Evolutionary conservation across 169 alveolate species (phyloP).

Genomic region (Plasmodium billcollinsi): DNA sequence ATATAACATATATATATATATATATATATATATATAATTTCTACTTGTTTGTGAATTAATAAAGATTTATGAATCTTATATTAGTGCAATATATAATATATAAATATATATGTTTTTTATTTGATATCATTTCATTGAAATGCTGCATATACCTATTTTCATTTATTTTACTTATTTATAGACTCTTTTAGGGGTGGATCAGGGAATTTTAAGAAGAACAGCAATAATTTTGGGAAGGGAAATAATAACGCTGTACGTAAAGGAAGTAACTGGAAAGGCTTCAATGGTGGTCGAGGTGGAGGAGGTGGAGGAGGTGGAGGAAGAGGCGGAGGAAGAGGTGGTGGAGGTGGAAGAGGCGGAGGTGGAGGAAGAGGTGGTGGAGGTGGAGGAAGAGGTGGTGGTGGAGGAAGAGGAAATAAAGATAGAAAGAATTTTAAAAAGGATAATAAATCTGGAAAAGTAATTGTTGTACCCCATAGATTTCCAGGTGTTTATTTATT

Average conservation of each 20-base stretch:
- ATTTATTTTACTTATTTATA: slow-evolving; percentile 5
- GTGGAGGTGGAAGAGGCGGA: slow-evolving; percentile 87
- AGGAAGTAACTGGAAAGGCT: slow-evolving; percentile 77
- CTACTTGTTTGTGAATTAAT: not conserved
- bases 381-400: slow-evolving; percentile 81
- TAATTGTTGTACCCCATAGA: slow-evolving; percentile 96
- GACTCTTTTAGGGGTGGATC: slow-evolving; percentile 69
- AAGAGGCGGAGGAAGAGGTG: slow-evolving; percentile 82
- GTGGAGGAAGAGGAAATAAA: slow-evolving; percentile 78
- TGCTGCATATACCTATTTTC: no score
- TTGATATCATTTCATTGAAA: no score
- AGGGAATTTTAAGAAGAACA: slow-evolving; percentile 44
- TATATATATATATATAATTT: not conserved
- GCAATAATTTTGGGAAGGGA: slow-evolving; percentile 34
- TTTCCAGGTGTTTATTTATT: slow-evolving; percentile 97
- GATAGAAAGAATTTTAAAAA: slow-evolving; percentile 43
- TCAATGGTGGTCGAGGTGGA: slow-evolving; percentile 83
- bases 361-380: slow-evolving; percentile 85
- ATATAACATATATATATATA: not conserved
- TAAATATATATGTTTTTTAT: not conserved
- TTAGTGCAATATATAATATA: not conserved
- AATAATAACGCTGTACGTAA: slow-evolving; percentile 55
- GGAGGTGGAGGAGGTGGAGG: slow-evolving; percentile 67
- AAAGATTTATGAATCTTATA: not conserved
- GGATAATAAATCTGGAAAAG: slow-evolving; percentile 89